Percentiles rank a stretch among this genome's conserved stretches.
Conservation (phyloP, 176 grass and related monocot species). For the sorghum (Sorghum bicolor) region DNA sequence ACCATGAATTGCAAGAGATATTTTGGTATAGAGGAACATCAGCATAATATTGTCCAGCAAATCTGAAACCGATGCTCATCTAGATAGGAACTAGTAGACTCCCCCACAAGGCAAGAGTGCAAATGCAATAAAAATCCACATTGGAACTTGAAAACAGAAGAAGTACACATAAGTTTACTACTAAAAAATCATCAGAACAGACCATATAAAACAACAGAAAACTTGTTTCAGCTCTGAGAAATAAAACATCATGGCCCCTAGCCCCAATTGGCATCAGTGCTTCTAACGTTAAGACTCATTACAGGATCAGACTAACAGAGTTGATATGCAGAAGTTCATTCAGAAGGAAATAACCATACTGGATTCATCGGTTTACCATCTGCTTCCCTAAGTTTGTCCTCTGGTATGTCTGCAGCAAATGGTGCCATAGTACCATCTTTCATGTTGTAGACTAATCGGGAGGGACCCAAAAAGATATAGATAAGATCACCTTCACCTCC, state of each 20-base stretch:
- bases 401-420: neutral
- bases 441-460: conserved; percentile 20
- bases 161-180: neutral
- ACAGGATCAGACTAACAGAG: neutral
- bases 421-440: neutral
- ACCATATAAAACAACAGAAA: neutral
- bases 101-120: neutral
- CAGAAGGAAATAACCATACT: conserved; percentile 4
- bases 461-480: neutral
- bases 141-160: neutral
- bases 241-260: neutral
- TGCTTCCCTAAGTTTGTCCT: neutral
- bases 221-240: neutral
- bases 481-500: neutral
- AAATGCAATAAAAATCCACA: neutral
- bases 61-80: too few species aligned
- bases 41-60: too few species aligned
- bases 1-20: neutral
- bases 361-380: neutral
- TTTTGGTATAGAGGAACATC: neutral
- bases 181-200: neutral
- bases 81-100: neutral
- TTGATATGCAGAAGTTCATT: neutral
- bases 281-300: too few species aligned
- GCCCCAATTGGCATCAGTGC: neutral